These are phyloP conservation scores for Heritiera littoralis DNA, from an alignment of 345 rosid genomes.

Conservation along the genomic window DNA sequence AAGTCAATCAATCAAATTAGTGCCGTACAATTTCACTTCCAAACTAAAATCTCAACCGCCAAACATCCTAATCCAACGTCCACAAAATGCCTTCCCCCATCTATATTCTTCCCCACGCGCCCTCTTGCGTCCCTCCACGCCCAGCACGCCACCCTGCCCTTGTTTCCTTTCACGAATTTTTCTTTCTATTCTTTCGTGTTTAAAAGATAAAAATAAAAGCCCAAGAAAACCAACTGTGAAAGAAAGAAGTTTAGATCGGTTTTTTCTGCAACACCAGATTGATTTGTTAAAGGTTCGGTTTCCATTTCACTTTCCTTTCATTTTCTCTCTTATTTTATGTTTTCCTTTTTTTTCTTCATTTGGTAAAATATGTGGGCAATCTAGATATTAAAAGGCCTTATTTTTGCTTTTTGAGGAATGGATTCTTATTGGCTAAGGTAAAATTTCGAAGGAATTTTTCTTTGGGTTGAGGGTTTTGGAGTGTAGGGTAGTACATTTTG, in stretches of 20 bases:
- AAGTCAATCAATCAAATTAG: no score
- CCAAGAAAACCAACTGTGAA: not conserved
- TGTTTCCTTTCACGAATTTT: not conserved
- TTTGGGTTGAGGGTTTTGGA: not conserved
- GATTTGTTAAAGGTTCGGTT: conserved; percentile 15
- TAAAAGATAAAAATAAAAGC: not conserved
- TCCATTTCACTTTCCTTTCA: not conserved
- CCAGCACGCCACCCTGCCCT: not conserved
- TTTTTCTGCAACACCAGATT: not conserved
- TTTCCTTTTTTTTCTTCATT: not conserved
- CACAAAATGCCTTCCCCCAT: not conserved
- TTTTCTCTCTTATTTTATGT: not conserved
- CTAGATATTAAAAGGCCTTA: not conserved
- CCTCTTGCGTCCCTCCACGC: no score
- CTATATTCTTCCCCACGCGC: not conserved
- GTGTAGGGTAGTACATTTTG: not conserved
- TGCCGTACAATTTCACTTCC: no score
- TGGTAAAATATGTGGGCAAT: not conserved
- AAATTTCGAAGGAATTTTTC: not conserved
- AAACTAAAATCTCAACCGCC: not conserved
- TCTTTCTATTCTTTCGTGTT: not conserved
- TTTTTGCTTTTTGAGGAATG: conserved; percentile 3
- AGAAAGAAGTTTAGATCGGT: not conserved
- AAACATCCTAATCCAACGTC: not conserved
- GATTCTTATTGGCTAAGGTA: not conserved